Base-by-base conservation (phyloP, 2,329 filamentous ascomycete species). In the Exophiala dermatitidis region DNA sequence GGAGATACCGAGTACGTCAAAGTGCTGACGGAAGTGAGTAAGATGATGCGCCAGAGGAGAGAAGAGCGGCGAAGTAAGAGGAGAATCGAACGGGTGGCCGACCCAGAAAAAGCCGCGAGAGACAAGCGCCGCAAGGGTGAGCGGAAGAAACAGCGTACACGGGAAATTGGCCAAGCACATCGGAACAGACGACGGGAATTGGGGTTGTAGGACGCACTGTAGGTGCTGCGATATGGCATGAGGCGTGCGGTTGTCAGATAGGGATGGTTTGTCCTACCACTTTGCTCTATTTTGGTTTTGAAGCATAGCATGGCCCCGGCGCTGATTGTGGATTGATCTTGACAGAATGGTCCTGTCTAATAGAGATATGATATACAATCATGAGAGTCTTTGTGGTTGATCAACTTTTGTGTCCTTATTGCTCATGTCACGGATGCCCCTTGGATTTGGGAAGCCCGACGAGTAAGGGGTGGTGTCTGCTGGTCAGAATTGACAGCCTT, bases 71-170 rank as follows among this genome's bases (percentile, higher is more conserved):
- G 85, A 50, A 81, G 78, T 59, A 98, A 98, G 80, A 81, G 93
- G 64, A 88, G 88, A 71, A 88, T 97, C 60, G 90, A 94, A 67
- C 88, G 88, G 7, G 83, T 98, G 28, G 80, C 80, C 46, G 81
- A 86, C 65, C 93, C 93, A 1, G 91, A 93, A 72, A 85, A 78
- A 66, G 83, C 83, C 63, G 88, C 84, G 30, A 76, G 79, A 65
- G 83, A 86, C 63, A 96, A 96, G 82, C 83, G 80, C 67, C 87
- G 85, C 74, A 90, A 85, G 75, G 79, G 86, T 58, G 88, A 93
- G 67, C 83, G 84, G 74, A 93, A 93, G 76, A 90, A 84, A 73
- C 85, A 85, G 63, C 82, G 84, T 69, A 83, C 84, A 68, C 95
- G 89, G 78, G 86, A 85, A 69, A 88, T 81, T 69, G 85, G 86